Evolutionary conservation across 1,284 basidiomycete genomes (phyloP), one percentile per base, ranked within the genome.

Genomic region (Ceratorhiza oryzae-sativae): DNA sequence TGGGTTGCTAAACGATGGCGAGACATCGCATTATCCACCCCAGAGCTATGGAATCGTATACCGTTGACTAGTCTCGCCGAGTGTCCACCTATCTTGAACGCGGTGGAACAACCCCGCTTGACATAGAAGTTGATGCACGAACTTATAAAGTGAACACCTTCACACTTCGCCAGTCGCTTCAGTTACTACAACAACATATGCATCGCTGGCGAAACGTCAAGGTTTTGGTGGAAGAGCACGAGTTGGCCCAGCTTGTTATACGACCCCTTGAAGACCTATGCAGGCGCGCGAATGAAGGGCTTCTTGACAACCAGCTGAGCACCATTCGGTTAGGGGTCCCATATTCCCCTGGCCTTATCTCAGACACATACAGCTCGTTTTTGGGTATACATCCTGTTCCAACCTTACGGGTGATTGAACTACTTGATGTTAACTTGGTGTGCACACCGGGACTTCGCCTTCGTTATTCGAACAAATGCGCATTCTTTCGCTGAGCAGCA

Each of bases 1-100:
- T 68, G 65, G 65, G 65, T 68, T 3, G 53, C 65, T 45, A 34
- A 45, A 34, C 65, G 53, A 2, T 68, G 65, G 65, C 51, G 65
- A 9, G 53, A 68, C 36, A 30, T 68, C 4, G 53, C 65, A 10
- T 41, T 68, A 5, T 58, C 53, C 10, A 68, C 65, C 0, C 65
- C 65, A 27, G 53, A 68, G 30, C 41, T 68, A 27, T 68, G 65
- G 65, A 58, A 68, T 18, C 42, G 34, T 23, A 68, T 68, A 32
- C 65, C 65, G 2, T 30, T 68, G 41, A 68, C 65, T n/a, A 41
- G 53, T 10, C 12, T 36, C 30, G 20, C 34, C 65, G 65, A 46
- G 65, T 68, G 10, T n/a, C 18, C 0, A n/a, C 32, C 53, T 68
- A 68, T 34, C n/a, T 68, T 6, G 53, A 34, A 6, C 65, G 65